These are phyloP conservation scores for Spongiforma sp. DNA, from an alignment of 1,284 basidiomycete species.

Conservation along the genomic window DNA sequence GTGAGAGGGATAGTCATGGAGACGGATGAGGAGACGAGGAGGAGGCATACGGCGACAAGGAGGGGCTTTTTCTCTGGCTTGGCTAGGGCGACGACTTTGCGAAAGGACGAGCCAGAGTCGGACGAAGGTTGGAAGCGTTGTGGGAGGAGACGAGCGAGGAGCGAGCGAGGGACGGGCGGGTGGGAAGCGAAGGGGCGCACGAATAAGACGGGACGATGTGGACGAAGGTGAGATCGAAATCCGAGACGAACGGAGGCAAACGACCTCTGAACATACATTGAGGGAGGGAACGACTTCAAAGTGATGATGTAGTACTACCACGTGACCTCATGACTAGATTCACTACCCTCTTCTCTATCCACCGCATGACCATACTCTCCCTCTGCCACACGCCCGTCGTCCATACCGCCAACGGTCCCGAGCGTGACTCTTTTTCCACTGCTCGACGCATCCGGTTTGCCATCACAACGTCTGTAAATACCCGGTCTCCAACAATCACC, in stretches of 20 bases:
- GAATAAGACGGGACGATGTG: slow-evolving; percentile 1
- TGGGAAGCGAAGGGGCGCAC: slow-evolving; percentile 20
- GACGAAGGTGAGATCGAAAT: slow-evolving; percentile 1
- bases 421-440: slow-evolving; percentile 7
- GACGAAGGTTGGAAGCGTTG: slow-evolving; percentile 38
- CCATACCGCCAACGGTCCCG: slow-evolving; percentile 67
- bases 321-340: slow-evolving; percentile 17
- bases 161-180: slow-evolving; percentile 31
- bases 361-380: slow-evolving; percentile 65
- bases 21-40: slow-evolving; percentile 76
- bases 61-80: slow-evolving; percentile 80
- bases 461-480: slow-evolving; percentile 91
- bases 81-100: slow-evolving; percentile 79
- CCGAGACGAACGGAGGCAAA: slow-evolving; percentile 3
- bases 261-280: too few species aligned
- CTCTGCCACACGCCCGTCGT: slow-evolving; percentile 71
- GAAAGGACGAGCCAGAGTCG: slow-evolving; percentile 61
- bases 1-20: slow-evolving; percentile 93
- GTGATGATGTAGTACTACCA: too few species aligned
- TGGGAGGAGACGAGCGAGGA: slow-evolving; percentile 47
- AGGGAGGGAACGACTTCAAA: too few species aligned
- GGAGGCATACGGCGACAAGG: slow-evolving; percentile 68
- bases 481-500: slow-evolving; percentile 86
- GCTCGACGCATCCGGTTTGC: slow-evolving; percentile 69
- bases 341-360: slow-evolving; percentile 59